Percentiles rank a stretch among this genome's conserved stretches.
Conservation (phyloP, 169 alveolate species). For the Cryptosporidium canis region DNA sequence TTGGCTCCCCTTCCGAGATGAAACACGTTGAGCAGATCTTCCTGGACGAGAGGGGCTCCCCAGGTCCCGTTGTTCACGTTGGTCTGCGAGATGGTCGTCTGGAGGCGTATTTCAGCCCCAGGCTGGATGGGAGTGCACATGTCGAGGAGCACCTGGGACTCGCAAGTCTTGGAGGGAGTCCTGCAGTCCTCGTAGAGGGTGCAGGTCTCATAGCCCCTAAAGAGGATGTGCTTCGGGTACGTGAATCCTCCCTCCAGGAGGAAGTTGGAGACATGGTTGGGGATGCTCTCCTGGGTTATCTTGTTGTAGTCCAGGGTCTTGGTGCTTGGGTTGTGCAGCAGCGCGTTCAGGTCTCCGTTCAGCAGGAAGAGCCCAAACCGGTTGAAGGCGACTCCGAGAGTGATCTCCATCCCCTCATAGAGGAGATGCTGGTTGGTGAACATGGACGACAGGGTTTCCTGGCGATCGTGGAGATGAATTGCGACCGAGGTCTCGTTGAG, state of each 20-base stretch:
- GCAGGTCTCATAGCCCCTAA: constrained; percentile 22
- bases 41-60: constrained; percentile 1
- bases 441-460: neutral
- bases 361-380: neutral
- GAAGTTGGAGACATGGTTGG: constrained; percentile 1
- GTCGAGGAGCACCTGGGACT: neutral
- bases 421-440: neutral
- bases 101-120: neutral
- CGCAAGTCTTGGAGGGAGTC: neutral
- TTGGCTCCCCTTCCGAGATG: neutral
- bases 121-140: neutral
- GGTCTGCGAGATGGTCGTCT: neutral
- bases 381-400: neutral
- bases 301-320: constrained; percentile 9
- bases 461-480: neutral
- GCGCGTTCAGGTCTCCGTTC: neutral
- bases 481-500: constrained; percentile 34
- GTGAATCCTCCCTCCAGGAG: neutral
- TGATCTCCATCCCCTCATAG: constrained; percentile 20
- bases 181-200: constrained; percentile 1
- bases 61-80: constrained; percentile 11
- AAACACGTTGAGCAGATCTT: neutral
- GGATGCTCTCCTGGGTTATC: constrained; percentile 7
- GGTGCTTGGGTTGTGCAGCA: neutral
- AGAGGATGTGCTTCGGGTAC: neutral